Conservation (phyloP, 192 early-diverging fungal species). For the Coemansia sp. region DNA sequence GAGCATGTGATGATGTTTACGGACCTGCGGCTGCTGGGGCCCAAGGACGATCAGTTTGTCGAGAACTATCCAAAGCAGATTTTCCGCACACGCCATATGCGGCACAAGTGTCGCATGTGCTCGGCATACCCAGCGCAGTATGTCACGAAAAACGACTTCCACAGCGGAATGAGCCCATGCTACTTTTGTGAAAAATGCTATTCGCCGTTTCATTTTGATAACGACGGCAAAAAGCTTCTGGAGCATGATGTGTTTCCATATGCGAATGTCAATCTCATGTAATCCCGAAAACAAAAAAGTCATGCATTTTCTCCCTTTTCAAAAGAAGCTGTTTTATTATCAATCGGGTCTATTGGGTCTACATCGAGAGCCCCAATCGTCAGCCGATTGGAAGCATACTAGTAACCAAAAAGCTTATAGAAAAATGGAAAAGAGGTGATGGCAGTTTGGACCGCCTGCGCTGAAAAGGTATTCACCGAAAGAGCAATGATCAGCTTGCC, state of each 20-base stretch:
- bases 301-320: neutral
- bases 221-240: conserved; percentile 49
- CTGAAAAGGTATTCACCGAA: too few relatives aligned
- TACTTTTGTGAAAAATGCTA: conserved; percentile 75
- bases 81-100: conserved; percentile 56
- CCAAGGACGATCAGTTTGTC: conserved; percentile 58
- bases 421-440: too few relatives aligned
- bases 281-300: neutral
- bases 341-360: too few relatives aligned
- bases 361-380: too few relatives aligned
- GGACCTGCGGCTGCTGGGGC: conserved; percentile 56
- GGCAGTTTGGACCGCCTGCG: too few relatives aligned
- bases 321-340: too few relatives aligned
- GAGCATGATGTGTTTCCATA: conserved; percentile 59
- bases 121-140: conserved; percentile 60
- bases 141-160: conserved; percentile 69
- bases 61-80: conserved; percentile 58
- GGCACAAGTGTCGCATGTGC: conserved; percentile 68
- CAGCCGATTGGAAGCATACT: too few relatives aligned
- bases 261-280: conserved; percentile 51
- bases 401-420: too few relatives aligned
- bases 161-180: conserved; percentile 66
- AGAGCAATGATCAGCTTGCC: too few relatives aligned
- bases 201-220: conserved; percentile 67
- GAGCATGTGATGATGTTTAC: conserved; percentile 73